Evolutionary conservation across 2,329 filamentous ascomycete genomes (phyloP).

Genomic region (Calonectria pteridis): DNA sequence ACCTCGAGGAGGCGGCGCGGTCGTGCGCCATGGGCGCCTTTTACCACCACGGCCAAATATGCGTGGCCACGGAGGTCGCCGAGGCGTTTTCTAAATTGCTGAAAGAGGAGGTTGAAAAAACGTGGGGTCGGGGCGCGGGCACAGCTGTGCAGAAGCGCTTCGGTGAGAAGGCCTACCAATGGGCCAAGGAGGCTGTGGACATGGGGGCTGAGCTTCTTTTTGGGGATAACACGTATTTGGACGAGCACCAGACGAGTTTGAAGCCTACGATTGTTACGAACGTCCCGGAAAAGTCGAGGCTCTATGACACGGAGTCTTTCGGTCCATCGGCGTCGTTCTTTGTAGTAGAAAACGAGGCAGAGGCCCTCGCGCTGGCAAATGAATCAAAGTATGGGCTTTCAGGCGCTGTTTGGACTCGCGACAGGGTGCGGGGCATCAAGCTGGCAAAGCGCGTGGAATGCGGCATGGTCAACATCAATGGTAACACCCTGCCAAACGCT

Average conservation of each 20-base stretch:
- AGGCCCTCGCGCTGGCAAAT: slow-evolving; percentile 4
- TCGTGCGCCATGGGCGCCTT: not conserved
- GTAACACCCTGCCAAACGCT: not conserved
- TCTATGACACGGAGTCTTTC: slow-evolving; percentile 79
- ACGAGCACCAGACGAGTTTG: slow-evolving; percentile 39
- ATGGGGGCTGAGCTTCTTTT: not conserved
- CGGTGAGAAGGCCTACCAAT: not conserved
- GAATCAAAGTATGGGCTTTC: not conserved
- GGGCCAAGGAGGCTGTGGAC: not conserved
- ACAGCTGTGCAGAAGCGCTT: not conserved
- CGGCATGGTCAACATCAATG: slow-evolving; percentile 1
- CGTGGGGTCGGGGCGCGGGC: not conserved
- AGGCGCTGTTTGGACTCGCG: not conserved
- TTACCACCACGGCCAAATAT: slow-evolving; percentile 21
- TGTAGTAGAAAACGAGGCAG: slow-evolving; percentile 71
- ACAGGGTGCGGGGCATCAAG: not conserved
- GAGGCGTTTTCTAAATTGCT: not conserved
- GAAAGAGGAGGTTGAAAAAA: not conserved
- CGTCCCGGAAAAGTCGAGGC: slow-evolving; percentile 70
- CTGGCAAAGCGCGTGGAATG: not conserved
- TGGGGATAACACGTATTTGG: not conserved
- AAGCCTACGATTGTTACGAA: slow-evolving; percentile 72
- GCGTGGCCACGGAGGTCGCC: slow-evolving; percentile 18
- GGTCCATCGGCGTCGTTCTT: slow-evolving; percentile 76
- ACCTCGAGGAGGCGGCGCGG: slow-evolving; percentile 14